phyloP scores from a whole-genome alignment of 345 rosid genomes.

The Lenwebbia sp. region DNA sequence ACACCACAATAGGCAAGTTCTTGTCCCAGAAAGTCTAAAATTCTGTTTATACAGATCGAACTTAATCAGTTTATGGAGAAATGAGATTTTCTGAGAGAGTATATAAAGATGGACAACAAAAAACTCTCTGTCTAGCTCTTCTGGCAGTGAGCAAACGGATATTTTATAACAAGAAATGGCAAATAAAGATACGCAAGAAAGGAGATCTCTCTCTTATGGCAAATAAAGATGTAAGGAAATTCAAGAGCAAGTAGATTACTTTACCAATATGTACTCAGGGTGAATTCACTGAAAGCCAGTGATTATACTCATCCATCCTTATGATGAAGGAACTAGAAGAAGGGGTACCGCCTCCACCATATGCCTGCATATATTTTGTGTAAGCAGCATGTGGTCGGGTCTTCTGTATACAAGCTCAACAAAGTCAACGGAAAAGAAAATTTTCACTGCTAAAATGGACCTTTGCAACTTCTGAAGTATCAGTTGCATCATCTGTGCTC shows the following conservation, averaged over 20 bases:
- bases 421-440: neutral
- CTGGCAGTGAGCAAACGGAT: neutral
- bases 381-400: neutral
- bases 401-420: neutral
- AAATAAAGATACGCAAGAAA: neutral
- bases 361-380: constrained; percentile 41
- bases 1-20: neutral
- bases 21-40: neutral
- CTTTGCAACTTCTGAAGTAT: constrained; percentile 84
- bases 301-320: constrained; percentile 82
- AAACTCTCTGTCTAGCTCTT: neutral
- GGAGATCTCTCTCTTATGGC: neutral
- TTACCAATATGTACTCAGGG: constrained; percentile 8
- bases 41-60: neutral
- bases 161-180: neutral
- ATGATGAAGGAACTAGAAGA: constrained; percentile 77
- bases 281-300: constrained; percentile 37
- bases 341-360: constrained; percentile 75
- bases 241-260: neutral
- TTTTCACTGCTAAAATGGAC: constrained; percentile 13
- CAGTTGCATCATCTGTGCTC: constrained; percentile 48
- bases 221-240: neutral
- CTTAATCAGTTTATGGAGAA: neutral
- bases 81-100: neutral
- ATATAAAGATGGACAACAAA: neutral